Base-by-base conservation (phyloP, 1,139 yeast species). In the Wickerhamomyces sp. region DNA sequence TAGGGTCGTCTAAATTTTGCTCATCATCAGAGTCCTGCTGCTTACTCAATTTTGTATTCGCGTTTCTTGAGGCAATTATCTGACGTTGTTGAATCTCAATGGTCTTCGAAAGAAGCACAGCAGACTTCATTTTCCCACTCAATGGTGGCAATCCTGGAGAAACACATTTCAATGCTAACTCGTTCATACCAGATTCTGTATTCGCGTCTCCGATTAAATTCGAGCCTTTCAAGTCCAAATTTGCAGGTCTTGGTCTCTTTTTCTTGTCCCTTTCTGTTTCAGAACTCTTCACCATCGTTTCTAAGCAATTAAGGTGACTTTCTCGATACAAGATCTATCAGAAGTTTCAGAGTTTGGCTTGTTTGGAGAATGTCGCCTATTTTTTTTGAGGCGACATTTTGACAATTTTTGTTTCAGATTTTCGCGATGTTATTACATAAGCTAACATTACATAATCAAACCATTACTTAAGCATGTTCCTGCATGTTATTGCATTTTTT, bases 51-150 rank as follows among this genome's bases (percentile, higher is more conserved):
- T 28, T 24, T 21, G 29, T 29, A 32, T 29, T 32, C 6, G 48
- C 35, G 28, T 55, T 59, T 43, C 74, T 60, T 6, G 71, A 60
- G 2, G 75, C 75, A 27, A 75, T 74, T 35, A 74, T 56, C 35
- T 61, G 59, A 31, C 67, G 64, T 50, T 75, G 80, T 46, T 74
- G 78, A 38, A 64, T 66, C 44, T 73, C 71, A 18, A 75, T 74
- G 35, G 63, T 54, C 47, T 69, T 71, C 33, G 76, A 70, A 14
- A 69, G 59, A 42, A 65, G 59, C 37, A 74, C 64, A 2, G 78
- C 72, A 28, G 67, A 54, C 43, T 66, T 66, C 77, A 74, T 72
- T 47, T 72, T 74, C 24, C 64, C 65, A 46, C 61, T 66, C 28
- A 73, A 52, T 13, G 65, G 67, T 3, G 76, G 73, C 28, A 72